Evolutionary conservation across 352 stramenopile species (phyloP).

Genomic region (Thalassiosira ordinaria): DNA sequence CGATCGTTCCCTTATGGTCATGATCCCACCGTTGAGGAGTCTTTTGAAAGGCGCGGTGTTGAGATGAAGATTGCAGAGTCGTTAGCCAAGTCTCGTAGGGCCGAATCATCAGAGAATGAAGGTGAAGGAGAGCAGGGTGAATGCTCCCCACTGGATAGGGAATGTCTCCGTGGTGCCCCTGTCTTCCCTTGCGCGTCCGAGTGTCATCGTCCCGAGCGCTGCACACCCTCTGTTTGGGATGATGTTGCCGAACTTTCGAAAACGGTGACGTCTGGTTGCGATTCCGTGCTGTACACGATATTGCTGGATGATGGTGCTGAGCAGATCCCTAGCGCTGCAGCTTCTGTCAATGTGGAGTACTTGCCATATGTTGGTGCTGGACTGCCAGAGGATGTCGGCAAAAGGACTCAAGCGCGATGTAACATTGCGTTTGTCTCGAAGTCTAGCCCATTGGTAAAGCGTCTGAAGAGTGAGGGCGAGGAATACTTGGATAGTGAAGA

Average conservation of each 20-base stretch:
- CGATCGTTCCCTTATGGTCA: constrained; percentile 61
- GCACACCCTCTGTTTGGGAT: constrained; percentile 72
- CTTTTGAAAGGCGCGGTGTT: constrained; percentile 12
- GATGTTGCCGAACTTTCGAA: constrained; percentile 61
- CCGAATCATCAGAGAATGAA: too few species aligned
- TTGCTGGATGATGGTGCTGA: constrained; percentile 61
- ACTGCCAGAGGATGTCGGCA: constrained; percentile 42
- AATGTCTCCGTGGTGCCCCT: constrained; percentile 71
- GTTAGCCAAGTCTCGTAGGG: constrained; percentile 7
- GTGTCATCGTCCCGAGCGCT: constrained; percentile 66
- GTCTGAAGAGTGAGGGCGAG: constrained; percentile 42
- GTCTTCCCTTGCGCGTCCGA: constrained; percentile 82
- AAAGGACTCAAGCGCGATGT: constrained; percentile 47
- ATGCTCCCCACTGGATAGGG: constrained; percentile 70
- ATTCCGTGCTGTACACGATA: constrained; percentile 78
- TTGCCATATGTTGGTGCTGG: constrained; percentile 56
- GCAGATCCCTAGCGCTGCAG: constrained; percentile 61
- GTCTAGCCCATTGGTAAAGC: constrained; percentile 56
- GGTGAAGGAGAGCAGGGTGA: constrained; percentile 13
- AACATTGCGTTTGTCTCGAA: constrained; percentile 83
- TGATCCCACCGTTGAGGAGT: constrained; percentile 4
- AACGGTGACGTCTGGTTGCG: constrained; percentile 62
- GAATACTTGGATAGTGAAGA: constrained; percentile 41
- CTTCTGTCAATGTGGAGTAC: too few species aligned
- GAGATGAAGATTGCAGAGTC: constrained; percentile 26